Conservation (phyloP, 1,284 basidiomycete genomes). For the Naganishia liquefaciens region DNA sequence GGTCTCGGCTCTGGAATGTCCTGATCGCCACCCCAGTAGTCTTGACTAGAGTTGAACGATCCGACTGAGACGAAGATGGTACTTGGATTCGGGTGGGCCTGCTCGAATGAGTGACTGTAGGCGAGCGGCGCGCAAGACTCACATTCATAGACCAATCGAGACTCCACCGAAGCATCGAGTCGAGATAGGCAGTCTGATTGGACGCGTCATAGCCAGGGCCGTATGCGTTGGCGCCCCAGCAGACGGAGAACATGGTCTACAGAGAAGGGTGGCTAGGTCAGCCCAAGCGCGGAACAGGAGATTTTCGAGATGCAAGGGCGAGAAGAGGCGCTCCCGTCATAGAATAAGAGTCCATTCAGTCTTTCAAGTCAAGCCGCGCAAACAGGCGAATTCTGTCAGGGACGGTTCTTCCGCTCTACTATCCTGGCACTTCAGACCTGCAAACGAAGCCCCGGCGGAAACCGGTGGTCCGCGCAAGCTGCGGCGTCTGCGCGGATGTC, state of each 20-base stretch:
- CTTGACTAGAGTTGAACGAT: constrained; percentile 66
- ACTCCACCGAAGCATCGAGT: constrained; percentile 82
- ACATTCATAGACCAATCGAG: constrained; percentile 89
- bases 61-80: constrained; percentile 79
- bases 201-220: constrained; percentile 78
- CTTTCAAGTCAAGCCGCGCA: too few relatives aligned
- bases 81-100: constrained; percentile 75
- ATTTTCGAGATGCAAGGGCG: neutral
- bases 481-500: too few relatives aligned
- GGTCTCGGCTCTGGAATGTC: constrained; percentile 72
- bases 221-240: constrained; percentile 57
- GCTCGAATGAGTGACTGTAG: neutral
- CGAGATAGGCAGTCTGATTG: constrained; percentile 83
- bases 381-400: too few relatives aligned
- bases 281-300: neutral
- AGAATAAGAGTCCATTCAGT: too few relatives aligned
- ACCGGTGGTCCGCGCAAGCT: too few relatives aligned
- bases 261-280: neutral
- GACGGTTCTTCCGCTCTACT: too few relatives aligned
- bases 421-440: too few relatives aligned
- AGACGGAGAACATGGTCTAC: constrained; percentile 22
- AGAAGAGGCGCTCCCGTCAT: neutral
- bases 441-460: too few relatives aligned
- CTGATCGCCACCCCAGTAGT: constrained; percentile 74
- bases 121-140: constrained; percentile 32